phyloP scores from a whole-genome alignment of 2,329 filamentous ascomycete species.

The Rhinocladiella similis region DNA sequence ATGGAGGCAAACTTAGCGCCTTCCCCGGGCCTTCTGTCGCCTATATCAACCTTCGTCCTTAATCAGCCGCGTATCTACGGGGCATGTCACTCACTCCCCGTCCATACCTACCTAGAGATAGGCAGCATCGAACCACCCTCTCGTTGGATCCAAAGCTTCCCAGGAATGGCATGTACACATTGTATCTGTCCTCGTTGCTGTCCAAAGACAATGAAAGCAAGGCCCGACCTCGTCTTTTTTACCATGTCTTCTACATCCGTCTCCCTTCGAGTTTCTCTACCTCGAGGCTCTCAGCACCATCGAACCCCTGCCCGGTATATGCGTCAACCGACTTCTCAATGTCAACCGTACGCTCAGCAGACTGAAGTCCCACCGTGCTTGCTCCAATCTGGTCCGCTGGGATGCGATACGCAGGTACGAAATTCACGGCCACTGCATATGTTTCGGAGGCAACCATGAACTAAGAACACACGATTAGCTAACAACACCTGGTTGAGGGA shows the following conservation, averaged over 20 bases:
- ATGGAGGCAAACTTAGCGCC: too few species aligned
- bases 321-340: not conserved
- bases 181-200: too few species aligned
- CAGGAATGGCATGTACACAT: too few species aligned
- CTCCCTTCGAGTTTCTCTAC: not conserved
- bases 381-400: conserved; percentile 59
- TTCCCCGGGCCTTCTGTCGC: too few species aligned
- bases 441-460: conserved; percentile 60
- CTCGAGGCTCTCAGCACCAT: not conserved
- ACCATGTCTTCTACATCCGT: not conserved
- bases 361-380: conserved; percentile 45
- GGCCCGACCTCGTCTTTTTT: too few species aligned
- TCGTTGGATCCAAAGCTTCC: too few species aligned
- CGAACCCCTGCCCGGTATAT: not conserved
- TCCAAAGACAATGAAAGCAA: too few species aligned
- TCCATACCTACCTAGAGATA: too few species aligned
- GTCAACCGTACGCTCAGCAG: not conserved
- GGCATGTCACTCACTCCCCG: too few species aligned
- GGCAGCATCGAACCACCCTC: too few species aligned
- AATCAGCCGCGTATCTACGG: too few species aligned
- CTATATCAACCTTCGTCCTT: too few species aligned
- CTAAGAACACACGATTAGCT: conserved; percentile 7
- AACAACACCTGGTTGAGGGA: not conserved
- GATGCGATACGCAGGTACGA: conserved; percentile 62
- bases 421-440: conserved; percentile 65